A percentile compares a stretch with the other conserved stretches of the same genome.
Conservation (phyloP, 2,329 filamentous ascomycete genomes). For the Neurospora crassa region DNA sequence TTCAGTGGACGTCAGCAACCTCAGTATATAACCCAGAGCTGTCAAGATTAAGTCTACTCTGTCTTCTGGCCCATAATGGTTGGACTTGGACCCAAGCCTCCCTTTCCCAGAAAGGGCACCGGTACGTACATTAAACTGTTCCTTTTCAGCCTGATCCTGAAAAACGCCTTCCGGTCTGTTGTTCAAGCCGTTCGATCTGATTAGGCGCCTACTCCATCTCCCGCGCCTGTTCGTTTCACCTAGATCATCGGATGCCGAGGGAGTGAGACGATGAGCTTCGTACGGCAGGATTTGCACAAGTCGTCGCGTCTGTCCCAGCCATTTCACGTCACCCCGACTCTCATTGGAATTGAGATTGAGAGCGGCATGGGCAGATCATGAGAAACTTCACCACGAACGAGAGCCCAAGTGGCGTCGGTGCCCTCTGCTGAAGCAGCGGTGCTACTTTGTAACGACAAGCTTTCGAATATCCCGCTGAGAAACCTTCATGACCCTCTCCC, state of each 20-base stretch:
- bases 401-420: neutral
- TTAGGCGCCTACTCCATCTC: neutral
- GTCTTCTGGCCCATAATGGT: slow-evolving; percentile 39
- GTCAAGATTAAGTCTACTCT: neutral
- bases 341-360: neutral
- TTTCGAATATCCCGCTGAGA: neutral
- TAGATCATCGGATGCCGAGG: neutral
- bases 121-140: slow-evolving; percentile 20
- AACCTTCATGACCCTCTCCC: neutral
- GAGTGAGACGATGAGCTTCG: neutral
- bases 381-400: neutral
- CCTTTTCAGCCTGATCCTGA: neutral
- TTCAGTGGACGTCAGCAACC: neutral
- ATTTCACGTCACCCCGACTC: neutral
- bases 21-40: neutral
- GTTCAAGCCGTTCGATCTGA: neutral
- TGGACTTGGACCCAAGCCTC: slow-evolving; percentile 51
- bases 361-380: neutral
- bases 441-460: neutral
- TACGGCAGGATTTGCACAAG: neutral
- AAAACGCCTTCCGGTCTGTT: neutral
- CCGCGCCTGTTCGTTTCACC: neutral
- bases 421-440: neutral
- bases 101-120: slow-evolving; percentile 46
- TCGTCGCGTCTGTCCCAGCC: neutral